These are phyloP conservation scores for Tulasnella calospora DNA, from an alignment of 768 basidiomycete genomes.

Conservation along the genomic window DNA sequence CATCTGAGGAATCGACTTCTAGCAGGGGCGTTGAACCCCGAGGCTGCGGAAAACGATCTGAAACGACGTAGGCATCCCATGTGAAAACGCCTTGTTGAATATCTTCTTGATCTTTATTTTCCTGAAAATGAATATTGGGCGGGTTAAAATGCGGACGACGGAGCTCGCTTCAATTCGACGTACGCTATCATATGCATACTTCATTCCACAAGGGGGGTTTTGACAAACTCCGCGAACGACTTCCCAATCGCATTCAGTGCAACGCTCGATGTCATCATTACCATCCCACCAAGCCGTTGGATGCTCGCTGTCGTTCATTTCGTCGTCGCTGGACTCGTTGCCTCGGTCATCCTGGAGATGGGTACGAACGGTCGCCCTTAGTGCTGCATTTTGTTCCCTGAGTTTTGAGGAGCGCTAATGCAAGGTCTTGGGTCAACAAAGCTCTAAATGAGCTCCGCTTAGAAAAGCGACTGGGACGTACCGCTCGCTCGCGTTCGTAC, in stretches of 20 bases:
- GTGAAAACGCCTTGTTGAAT: not conserved
- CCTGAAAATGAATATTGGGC: not conserved
- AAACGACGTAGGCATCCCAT: not conserved
- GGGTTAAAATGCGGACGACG: not conserved
- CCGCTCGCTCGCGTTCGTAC: not conserved
- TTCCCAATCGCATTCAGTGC: conserved; percentile 10
- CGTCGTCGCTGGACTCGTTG: not conserved
- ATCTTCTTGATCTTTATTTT: not conserved
- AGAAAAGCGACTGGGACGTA: not conserved
- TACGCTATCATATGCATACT: not conserved
- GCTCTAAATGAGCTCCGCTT: not conserved
- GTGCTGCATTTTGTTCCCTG: not conserved
- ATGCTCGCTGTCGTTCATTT: not conserved
- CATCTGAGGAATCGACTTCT: not conserved
- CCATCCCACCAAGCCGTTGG: not conserved
- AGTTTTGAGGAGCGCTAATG: not conserved
- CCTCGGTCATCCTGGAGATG: not conserved
- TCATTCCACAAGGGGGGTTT: not conserved
- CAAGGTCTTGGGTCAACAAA: not conserved
- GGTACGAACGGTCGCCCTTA: not conserved
- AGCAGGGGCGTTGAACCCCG: conserved; percentile 17
- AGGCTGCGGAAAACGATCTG: not conserved
- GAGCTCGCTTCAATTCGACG: not conserved
- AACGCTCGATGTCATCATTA: not conserved
- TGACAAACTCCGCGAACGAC: conserved; percentile 10